Evolutionary conservation across 768 basidiomycete genomes (phyloP).

Genomic region (Mycena indigotica): DNA sequence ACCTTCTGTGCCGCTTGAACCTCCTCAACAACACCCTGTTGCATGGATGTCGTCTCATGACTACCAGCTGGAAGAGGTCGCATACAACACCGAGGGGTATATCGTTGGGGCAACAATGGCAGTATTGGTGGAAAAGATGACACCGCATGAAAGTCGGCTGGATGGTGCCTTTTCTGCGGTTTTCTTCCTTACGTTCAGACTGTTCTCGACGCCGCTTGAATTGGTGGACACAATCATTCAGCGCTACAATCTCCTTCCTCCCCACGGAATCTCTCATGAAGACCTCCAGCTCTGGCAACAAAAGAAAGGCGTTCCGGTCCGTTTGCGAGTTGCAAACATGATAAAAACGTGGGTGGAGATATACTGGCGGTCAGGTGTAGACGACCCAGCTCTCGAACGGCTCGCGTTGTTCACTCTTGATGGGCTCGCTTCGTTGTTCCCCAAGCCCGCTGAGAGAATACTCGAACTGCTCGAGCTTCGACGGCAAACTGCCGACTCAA

Average conservation of each 20-base stretch:
- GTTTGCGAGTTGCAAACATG: slow-evolving; percentile 88
- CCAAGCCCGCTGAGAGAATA: slow-evolving; percentile 72
- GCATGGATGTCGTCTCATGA: slow-evolving; percentile 71
- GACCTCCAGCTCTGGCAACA: slow-evolving; percentile 80
- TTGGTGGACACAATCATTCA: slow-evolving; percentile 76
- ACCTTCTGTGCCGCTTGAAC: slow-evolving; percentile 50
- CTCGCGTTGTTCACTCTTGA: slow-evolving; percentile 65
- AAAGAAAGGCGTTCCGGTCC: slow-evolving; percentile 85
- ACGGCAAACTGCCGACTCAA: slow-evolving; percentile 45
- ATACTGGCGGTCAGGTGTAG: slow-evolving; percentile 82
- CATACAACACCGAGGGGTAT: slow-evolving; percentile 87
- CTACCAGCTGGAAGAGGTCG: slow-evolving; percentile 80
- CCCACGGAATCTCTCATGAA: slow-evolving; percentile 55
- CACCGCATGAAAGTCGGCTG: slow-evolving; percentile 89
- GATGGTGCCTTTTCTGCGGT: slow-evolving; percentile 85
- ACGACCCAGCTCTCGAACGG: slow-evolving; percentile 61
- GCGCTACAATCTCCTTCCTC: slow-evolving; percentile 82
- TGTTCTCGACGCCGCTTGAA: slow-evolving; percentile 80
- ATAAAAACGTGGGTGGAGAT: slow-evolving; percentile 93
- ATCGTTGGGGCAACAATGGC: slow-evolving; percentile 89
- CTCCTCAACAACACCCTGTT: slow-evolving; percentile 46
- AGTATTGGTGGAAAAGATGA: slow-evolving; percentile 95
- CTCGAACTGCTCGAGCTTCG: slow-evolving; percentile 66
- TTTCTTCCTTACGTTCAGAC: slow-evolving; percentile 94
- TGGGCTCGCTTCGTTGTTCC: slow-evolving; percentile 62